Evolutionary conservation across 2,329 filamentous ascomycete genomes (phyloP).

Genomic region (Xylariales sp.): DNA sequence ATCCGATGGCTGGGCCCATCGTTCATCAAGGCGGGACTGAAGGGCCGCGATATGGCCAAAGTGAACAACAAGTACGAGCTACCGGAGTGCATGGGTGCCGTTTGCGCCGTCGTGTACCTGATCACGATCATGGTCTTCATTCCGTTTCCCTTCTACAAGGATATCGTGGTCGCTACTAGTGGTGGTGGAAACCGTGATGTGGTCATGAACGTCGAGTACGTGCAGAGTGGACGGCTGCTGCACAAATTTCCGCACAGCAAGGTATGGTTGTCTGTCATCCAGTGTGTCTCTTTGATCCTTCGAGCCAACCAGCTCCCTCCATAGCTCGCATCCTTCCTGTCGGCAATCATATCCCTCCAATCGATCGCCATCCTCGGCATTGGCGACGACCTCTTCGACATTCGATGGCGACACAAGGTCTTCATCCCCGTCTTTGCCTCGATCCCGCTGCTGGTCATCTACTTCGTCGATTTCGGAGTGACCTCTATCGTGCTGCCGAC

Average conservation of each 20-base stretch:
- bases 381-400: conserved; percentile 94
- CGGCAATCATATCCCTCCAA: conserved; percentile 88
- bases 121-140: conserved; percentile 87
- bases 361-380: conserved; percentile 87
- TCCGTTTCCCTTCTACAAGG: conserved; percentile 96
- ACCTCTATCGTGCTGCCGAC: conserved; percentile 91
- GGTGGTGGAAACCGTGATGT: conserved; percentile 90
- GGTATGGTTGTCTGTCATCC: conserved; percentile 44
- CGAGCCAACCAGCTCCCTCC: not conserved
- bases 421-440: conserved; percentile 93
- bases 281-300: not conserved
- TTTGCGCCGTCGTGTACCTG: conserved; percentile 90
- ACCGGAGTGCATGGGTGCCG: conserved; percentile 92
- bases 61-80: conserved; percentile 47
- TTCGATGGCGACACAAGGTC: conserved; percentile 98
- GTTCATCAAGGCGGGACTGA: conserved; percentile 83
- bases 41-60: conserved; percentile 86
- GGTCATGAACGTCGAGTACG: conserved; percentile 65
- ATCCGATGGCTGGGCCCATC: conserved; percentile 90
- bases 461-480: conserved; percentile 97
- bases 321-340: conserved; percentile 89
- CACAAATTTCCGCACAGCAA: conserved; percentile 94
- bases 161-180: conserved; percentile 91
- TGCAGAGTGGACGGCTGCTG: conserved; percentile 78
- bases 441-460: conserved; percentile 90